These are phyloP conservation scores for Eucalyptus cladocalyx DNA, from an alignment of 345 rosid species.

Conservation along the genomic window DNA sequence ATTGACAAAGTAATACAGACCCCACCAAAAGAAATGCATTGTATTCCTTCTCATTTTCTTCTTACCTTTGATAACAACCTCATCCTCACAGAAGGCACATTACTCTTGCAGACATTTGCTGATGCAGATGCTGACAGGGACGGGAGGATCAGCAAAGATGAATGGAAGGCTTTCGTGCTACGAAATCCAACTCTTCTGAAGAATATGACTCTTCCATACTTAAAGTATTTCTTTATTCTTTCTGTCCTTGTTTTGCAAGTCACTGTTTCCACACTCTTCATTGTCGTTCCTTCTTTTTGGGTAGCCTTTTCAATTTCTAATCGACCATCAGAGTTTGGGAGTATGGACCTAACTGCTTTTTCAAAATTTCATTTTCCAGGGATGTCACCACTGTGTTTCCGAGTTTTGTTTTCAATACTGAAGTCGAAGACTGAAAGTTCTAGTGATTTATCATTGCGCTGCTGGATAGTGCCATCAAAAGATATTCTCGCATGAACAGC, in stretches of 20 bases:
- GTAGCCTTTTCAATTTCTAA: not conserved
- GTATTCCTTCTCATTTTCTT: not conserved
- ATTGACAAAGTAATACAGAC: constrained; percentile 36
- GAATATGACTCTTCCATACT: constrained; percentile 76
- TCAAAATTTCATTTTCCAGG: constrained; percentile 15
- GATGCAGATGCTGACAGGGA: constrained; percentile 61
- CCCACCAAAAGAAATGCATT: not conserved
- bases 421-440: constrained; percentile 34
- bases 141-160: constrained; percentile 52
- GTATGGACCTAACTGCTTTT: not conserved
- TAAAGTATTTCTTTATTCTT: constrained; percentile 24
- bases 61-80: not conserved
- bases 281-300: not conserved
- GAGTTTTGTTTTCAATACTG: constrained; percentile 49
- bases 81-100: not conserved
- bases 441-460: not conserved
- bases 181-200: constrained; percentile 50
- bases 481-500: not conserved
- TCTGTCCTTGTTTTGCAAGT: not conserved
- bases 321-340: not conserved
- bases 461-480: not conserved
- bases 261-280: not conserved
- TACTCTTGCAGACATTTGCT: constrained; percentile 48
- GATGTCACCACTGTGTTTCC: constrained; percentile 57
- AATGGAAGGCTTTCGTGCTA: constrained; percentile 52